phyloP scores from a whole-genome alignment of 495 filamentous ascomycete genomes.

The Copromyces sp. region DNA sequence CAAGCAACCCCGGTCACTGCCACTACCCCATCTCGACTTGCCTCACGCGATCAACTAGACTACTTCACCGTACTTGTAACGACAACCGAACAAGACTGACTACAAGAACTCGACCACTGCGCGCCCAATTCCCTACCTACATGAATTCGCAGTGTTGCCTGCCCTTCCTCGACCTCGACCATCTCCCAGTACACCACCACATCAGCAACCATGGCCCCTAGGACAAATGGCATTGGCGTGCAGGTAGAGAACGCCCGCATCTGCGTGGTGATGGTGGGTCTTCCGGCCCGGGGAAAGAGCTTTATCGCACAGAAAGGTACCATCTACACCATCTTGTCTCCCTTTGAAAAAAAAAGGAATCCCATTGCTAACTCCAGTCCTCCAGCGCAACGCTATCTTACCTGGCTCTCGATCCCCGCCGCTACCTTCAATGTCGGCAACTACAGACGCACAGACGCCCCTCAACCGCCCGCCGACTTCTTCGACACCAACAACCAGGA shows the following conservation, averaged over 20 bases:
- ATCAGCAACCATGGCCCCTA: slow-evolving; percentile 31
- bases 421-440: slow-evolving; percentile 94
- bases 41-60: slow-evolving; percentile 24
- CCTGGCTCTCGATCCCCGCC: slow-evolving; percentile 88
- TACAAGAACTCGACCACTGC: background rate
- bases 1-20: slow-evolving; percentile 1
- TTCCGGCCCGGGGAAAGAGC: slow-evolving; percentile 92
- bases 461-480: slow-evolving; percentile 81
- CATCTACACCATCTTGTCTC: background rate
- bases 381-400: slow-evolving; percentile 85
- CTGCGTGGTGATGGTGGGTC: slow-evolving; percentile 97
- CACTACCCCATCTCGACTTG: background rate
- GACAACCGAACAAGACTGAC: background rate
- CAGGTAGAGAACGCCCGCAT: slow-evolving; percentile 92
- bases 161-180: slow-evolving; percentile 1
- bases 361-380: slow-evolving; percentile 9
- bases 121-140: slow-evolving; percentile 17
- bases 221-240: slow-evolving; percentile 37
- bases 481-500: slow-evolving; percentile 83
- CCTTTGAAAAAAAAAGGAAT: too few relatives aligned
- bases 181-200: slow-evolving; percentile 2
- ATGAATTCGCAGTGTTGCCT: slow-evolving; percentile 17
- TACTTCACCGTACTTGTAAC: background rate
- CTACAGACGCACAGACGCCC: slow-evolving; percentile 79
- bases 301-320: slow-evolving; percentile 94